phyloP scores from a whole-genome alignment of 352 stramenopile genomes.

The Sclerospora graminicola region DNA sequence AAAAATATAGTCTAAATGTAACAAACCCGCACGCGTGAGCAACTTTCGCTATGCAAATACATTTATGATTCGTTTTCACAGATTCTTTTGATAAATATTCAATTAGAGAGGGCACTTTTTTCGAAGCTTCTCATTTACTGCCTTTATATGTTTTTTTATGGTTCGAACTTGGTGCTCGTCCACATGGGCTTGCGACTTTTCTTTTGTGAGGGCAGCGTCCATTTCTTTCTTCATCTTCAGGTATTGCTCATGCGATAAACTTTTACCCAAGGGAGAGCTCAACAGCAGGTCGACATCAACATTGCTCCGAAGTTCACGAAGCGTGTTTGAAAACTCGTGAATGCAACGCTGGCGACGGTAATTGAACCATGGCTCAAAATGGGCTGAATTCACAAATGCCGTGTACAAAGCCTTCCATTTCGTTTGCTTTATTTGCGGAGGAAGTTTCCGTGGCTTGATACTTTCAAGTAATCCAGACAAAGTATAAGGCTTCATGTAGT shows the following conservation, averaged over 20 bases:
- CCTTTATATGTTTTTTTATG: conserved; percentile 37
- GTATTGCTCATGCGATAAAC: conserved; percentile 35
- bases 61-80: too few species aligned
- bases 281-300: conserved; percentile 28
- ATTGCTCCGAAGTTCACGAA: conserved; percentile 39
- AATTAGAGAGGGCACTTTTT: conserved; percentile 1
- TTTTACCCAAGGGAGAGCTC: conserved; percentile 32
- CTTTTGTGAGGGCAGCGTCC: conserved; percentile 26
- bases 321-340: conserved; percentile 47
- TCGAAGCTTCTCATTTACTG: conserved; percentile 34
- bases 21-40: too few species aligned
- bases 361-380: conserved; percentile 72
- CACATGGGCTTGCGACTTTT: conserved; percentile 22
- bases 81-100: too few species aligned
- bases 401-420: conserved; percentile 71
- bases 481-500: conserved; percentile 70
- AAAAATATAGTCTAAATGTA: too few species aligned
- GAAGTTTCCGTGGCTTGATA: conserved; percentile 44
- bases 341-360: conserved; percentile 61
- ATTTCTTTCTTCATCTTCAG: conserved; percentile 36
- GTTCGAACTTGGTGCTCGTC: conserved; percentile 33
- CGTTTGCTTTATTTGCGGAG: conserved; percentile 42
- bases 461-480: conserved; percentile 40
- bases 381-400: conserved; percentile 52
- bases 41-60: too few species aligned